Base-by-base conservation (phyloP, 768 basidiomycete genomes). In the Kwoniella europaea region DNA sequence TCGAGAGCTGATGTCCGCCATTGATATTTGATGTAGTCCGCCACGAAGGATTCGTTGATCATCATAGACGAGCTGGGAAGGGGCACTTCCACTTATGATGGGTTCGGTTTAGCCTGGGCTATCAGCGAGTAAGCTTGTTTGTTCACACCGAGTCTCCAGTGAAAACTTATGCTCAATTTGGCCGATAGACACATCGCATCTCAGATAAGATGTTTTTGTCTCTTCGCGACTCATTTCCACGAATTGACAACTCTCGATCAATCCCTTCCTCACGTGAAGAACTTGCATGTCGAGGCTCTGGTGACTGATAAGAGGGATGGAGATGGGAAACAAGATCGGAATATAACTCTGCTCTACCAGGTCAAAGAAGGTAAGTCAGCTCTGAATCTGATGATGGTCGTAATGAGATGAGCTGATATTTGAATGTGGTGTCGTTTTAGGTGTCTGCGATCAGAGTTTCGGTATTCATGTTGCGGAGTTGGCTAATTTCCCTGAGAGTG, bases 171-270 rank as follows among this genome's bases (percentile, higher is more conserved):
- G 56, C 63, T 71, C 61, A 67, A 13, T 42, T 4, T n/a, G 1
- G 10, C 5, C 10, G 0, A 18, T 67, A 98, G 95, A 82, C 90
- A 97, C 77, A 96, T 99, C 70, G 95, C 94, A 1, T 92, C 91
- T 3, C 86, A 92, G 71, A 95, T 98, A 44, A 90, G 91, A 74
- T 92, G 93, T 2, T 97, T 97, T 84, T 96, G 94, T 80, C 86
- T 98, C 7, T 99, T 99, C 79, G 96, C 97, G 0, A 97, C 97
- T 0, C 96, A 98, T 82, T 99, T 98, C 85, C 96, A 98, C 83
- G 97, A 99, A 81, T 87, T 99, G 44, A 98, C 97, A 0, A 90
- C 91, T 0, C 87, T 99, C 22, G 91, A 94, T 73, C 91, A 96
- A 84, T 88, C 94, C 81, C 86, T 94, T 22, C 71, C 87, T 0